Conservation (phyloP, 371 early-diverging fungal species). For the Apophysomyces ossiformis region DNA sequence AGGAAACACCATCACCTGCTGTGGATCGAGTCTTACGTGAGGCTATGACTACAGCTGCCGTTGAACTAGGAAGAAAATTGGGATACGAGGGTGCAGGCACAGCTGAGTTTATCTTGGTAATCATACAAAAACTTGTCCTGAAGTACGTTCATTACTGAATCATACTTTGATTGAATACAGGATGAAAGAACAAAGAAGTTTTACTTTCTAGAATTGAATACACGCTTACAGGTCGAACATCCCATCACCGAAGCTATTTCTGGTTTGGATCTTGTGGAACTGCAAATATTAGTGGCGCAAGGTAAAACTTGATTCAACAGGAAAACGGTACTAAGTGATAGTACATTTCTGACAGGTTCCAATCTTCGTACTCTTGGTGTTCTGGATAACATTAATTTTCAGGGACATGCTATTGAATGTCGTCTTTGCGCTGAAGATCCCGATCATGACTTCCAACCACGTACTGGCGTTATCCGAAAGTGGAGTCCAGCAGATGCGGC, state of each 20-base stretch:
- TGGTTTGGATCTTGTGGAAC: constrained; percentile 93
- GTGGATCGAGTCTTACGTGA: constrained; percentile 53
- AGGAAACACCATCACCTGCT: constrained; percentile 68
- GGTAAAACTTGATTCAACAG: constrained; percentile 27
- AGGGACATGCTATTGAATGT: constrained; percentile 84
- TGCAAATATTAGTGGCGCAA: constrained; percentile 75
- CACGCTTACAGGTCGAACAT: constrained; percentile 93
- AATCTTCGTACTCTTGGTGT: constrained; percentile 49
- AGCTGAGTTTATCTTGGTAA: constrained; percentile 82
- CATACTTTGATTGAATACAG: constrained; percentile 15
- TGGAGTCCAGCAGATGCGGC: constrained; percentile 75
- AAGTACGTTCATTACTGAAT: background rate
- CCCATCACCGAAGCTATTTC: constrained; percentile 95
- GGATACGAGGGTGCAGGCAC: constrained; percentile 79
- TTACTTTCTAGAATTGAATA: constrained; percentile 87
- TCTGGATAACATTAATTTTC: constrained; percentile 53
- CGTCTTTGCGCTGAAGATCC: constrained; percentile 90
- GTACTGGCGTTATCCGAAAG: constrained; percentile 74
- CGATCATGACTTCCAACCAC: constrained; percentile 86
- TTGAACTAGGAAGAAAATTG: constrained; percentile 61
- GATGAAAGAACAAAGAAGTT: constrained; percentile 69
- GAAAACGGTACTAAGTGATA: constrained; percentile 27
- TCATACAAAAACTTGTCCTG: constrained; percentile 3
- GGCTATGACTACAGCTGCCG: constrained; percentile 61
- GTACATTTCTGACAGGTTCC: constrained; percentile 19